These are phyloP conservation scores for Amoebophrya sp. DNA, from an alignment of 169 alveolate species.

Conservation along the genomic window DNA sequence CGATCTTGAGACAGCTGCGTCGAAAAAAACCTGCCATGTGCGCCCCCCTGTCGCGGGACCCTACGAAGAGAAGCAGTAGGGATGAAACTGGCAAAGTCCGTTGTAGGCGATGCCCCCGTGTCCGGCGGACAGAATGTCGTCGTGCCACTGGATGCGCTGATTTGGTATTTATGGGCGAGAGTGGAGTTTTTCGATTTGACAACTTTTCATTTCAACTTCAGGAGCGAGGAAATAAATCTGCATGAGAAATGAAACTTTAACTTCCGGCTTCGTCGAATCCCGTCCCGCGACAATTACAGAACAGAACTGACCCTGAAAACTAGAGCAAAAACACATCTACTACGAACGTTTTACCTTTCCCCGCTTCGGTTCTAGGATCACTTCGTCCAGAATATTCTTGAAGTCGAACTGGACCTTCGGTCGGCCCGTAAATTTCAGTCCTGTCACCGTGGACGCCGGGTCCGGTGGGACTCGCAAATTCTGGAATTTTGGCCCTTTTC, in stretches of 20 bases:
- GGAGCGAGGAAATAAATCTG: not conserved
- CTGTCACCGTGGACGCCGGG: not conserved
- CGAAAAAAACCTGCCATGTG: too few species aligned
- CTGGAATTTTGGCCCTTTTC: too few species aligned
- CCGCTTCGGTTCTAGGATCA: not conserved
- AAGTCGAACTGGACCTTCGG: not conserved
- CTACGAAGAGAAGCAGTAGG: not conserved
- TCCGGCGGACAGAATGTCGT: not conserved
- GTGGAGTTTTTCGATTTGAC: too few species aligned
- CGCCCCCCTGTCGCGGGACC: too few species aligned
- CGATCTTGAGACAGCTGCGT: too few species aligned
- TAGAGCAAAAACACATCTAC: too few species aligned
- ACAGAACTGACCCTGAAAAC: too few species aligned
- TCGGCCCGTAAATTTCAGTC: not conserved
- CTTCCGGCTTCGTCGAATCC: not conserved
- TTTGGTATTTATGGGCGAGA: too few species aligned
- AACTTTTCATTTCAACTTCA: not conserved
- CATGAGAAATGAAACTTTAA: not conserved
- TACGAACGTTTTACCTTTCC: too few species aligned
- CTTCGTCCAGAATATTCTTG: not conserved
- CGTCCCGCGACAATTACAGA: too few species aligned
- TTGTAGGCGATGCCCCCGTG: not conserved
- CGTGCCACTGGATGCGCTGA: too few species aligned
- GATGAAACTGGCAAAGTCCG: not conserved
- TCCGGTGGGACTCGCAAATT: too few species aligned